Base-by-base conservation (phyloP, 129 eudicot genomes). In the Apium graveolens region DNA sequence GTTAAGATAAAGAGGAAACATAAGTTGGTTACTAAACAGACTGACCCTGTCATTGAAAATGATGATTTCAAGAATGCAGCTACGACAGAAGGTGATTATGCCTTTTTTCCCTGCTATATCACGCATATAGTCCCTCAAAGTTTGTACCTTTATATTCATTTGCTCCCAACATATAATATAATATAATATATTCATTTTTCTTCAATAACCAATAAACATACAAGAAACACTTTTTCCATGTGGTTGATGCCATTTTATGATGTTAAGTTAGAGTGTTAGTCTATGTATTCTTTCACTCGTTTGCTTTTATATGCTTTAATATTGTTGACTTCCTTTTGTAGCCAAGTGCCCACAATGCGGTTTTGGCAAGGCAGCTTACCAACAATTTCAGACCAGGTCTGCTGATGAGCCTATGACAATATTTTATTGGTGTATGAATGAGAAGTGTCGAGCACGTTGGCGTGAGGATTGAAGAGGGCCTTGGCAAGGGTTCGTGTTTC, bases 401-500 rank as follows among this genome's bases (percentile, higher is more conserved):
- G 96, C 97, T 53, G 97, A 93, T 84, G 98, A 93, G 76, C 98
- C 97, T 5, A 85, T 85, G 93, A 81, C 96, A 29, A 85, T 75
- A 68, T 91, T 91, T 79, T 93, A 86, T 83, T 82, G 45, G 21
- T 93, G 98, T 85, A 62, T 74, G 83, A 79, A 77, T 41, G 86
- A 85, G 75, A 83, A 77, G 13, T 93, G 97, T 66, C 73, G 62
- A 60, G 73, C 81, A 70, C 73, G 77, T 13, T 91, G 98, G 97
- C 83, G 86, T 11, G 97, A 93, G 78, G 90, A 87, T 83, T 93
- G 70, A 76, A 70, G 10, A 11, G 37, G 35, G 4, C 31, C 74
- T 37, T 70, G 26, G 70, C 63, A 65, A 31, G 21, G 6, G 38
- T 65, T 65, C 38, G 32, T 65, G 37, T 31, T 29, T 27, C 20